These are phyloP conservation scores for Cladorrhinum sp. DNA, from an alignment of 2,329 filamentous ascomycete genomes.

Conservation along the genomic window DNA sequence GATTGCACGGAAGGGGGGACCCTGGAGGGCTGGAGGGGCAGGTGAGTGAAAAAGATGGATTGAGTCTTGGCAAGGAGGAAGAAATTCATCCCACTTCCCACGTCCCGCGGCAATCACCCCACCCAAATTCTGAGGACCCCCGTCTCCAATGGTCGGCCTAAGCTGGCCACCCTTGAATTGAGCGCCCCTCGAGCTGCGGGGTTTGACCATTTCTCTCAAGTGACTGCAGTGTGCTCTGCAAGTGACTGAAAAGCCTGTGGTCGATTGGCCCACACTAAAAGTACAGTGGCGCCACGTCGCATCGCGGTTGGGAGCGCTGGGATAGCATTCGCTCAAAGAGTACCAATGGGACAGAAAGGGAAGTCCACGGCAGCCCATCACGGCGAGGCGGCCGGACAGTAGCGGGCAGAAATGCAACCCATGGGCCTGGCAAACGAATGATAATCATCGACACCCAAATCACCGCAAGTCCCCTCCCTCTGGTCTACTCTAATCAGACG, in stretches of 20 bases:
- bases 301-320: slow-evolving; percentile 22
- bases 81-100: slow-evolving; percentile 7
- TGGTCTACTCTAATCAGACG: not conserved
- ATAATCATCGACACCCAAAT: slow-evolving; percentile 11
- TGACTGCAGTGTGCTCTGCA: slow-evolving; percentile 35
- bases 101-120: slow-evolving; percentile 18
- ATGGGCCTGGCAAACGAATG: slow-evolving; percentile 1
- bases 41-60: slow-evolving; percentile 19
- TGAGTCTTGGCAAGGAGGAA: slow-evolving; percentile 23
- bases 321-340: slow-evolving; percentile 16
- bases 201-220: slow-evolving; percentile 25
- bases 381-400: slow-evolving; percentile 29
- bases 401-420: slow-evolving; percentile 16
- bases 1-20: slow-evolving; percentile 17
- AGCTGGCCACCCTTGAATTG: slow-evolving; percentile 1
- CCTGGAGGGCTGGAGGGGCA: slow-evolving; percentile 18
- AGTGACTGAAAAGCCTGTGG: slow-evolving; percentile 36
- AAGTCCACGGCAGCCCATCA: slow-evolving; percentile 17
- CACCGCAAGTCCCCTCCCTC: not conserved
- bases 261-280: slow-evolving; percentile 32
- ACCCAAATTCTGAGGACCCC: slow-evolving; percentile 9
- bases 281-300: slow-evolving; percentile 41
- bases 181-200: not conserved
- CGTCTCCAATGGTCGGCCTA: not conserved
- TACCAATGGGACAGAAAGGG: slow-evolving; percentile 4